Conservation (phyloP, 306 rosid genomes). For the Dryas drummondii region DNA sequence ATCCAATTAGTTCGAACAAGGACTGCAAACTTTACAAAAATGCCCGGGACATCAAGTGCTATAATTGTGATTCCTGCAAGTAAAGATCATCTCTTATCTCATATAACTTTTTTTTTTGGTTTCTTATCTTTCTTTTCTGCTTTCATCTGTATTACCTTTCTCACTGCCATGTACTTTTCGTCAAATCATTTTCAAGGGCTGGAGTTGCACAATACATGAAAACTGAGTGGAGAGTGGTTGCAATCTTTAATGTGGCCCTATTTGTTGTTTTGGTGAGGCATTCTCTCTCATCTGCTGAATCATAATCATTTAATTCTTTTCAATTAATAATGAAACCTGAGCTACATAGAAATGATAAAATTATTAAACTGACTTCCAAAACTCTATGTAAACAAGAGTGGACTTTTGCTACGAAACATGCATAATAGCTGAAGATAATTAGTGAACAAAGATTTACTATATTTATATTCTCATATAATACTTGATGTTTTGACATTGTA, state of each 20-base stretch:
- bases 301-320: not conserved
- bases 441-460: not conserved
- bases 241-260: constrained; percentile 67
- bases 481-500: constrained; percentile 4
- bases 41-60: constrained; percentile 68
- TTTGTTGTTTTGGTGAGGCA: constrained; percentile 73
- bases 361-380: not conserved
- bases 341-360: not conserved
- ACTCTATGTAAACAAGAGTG: not conserved
- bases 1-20: constrained; percentile 62
- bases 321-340: not conserved
- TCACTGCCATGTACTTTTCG: constrained; percentile 18
- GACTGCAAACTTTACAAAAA: constrained; percentile 93
- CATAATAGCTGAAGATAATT: not conserved
- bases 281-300: constrained; percentile 12
- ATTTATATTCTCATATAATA: not conserved
- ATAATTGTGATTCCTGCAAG: constrained; percentile 97
- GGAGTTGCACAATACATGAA: constrained; percentile 99
- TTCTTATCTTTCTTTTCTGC: not conserved
- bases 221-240: constrained; percentile 90
- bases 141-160: constrained; percentile 3
- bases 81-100: constrained; percentile 24
- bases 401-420: not conserved
- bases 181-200: constrained; percentile 55
- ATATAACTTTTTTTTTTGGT: not conserved